Evolutionary conservation across 1,284 basidiomycete genomes (phyloP), one percentile per base, ranked within the genome.

Genomic region (Moesziomyces sp.): DNA sequence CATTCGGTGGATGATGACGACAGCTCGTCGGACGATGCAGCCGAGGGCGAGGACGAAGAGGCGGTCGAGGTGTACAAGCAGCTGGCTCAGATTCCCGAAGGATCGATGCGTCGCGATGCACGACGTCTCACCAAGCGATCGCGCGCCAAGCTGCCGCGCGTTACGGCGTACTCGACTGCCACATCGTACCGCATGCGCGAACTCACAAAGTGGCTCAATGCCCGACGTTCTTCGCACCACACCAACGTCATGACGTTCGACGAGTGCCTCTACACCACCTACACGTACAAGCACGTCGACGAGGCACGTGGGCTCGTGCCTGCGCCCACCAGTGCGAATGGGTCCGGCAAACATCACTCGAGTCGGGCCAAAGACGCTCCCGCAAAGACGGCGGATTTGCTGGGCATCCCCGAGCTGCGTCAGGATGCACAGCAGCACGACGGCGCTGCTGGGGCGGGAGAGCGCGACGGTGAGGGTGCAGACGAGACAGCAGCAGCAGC

Each of bases 91-190:
- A 98, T 97, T 63, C 95, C 95, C 3, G 93, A 94, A 49, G 95
- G 95, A 3, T 94, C 93, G 42, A 95, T 95, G 35, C 89, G 94
- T 49, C 88, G 93, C 65, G 94, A 97, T 87, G 95, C 95, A 0
- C 86, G 93, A 64, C 89, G 89, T 62, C 85, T 97, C 69, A 97
- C 94, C 0, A 95, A 96, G 86, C 93, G 92, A 85, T 95, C 95
- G 81, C 94, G 94, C 38, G 94, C 94, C 76, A 93, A 91, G 45
- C 85, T 97, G 33, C 94, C 95, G n/a, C 87, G 95, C 74, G 94
- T 96, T 19, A 97, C 94, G 5, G 94, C 94, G 3, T 97, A 97
- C 85, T 93, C 93, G 58, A 97, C 94, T 16, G 93, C 94, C 42
- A 91, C 89, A 92, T 94, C 93, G 14, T 97, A 96, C 84, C 89